These are phyloP conservation scores for Neurospora tetraspora DNA, from an alignment of 495 filamentous ascomycete species.

Conservation along the genomic window DNA sequence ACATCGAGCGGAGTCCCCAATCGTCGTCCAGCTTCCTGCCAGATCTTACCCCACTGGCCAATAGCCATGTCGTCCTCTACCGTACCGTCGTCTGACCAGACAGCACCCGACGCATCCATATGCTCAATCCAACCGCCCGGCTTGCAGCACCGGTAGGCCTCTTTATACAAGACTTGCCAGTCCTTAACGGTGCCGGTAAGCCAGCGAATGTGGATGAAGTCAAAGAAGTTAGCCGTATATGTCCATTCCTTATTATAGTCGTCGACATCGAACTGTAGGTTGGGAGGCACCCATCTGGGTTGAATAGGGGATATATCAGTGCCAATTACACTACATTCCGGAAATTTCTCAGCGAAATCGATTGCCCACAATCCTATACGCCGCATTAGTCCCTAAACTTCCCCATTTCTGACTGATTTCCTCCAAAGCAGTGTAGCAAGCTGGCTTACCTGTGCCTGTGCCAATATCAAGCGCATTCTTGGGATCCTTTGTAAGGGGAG, in stretches of 20 bases:
- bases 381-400: not conserved
- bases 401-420: not conserved
- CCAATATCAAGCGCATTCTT: constrained; percentile 54
- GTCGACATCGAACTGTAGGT: constrained; percentile 42
- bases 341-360: constrained; percentile 38
- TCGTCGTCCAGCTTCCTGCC: constrained; percentile 6
- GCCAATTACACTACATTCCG: constrained; percentile 45
- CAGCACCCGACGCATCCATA: constrained; percentile 13
- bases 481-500: constrained; percentile 39
- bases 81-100: constrained; percentile 11
- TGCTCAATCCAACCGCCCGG: constrained; percentile 21
- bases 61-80: constrained; percentile 5
- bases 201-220: constrained; percentile 48
- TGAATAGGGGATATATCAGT: constrained; percentile 56
- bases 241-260: constrained; percentile 40
- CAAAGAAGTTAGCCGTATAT: constrained; percentile 38
- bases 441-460: constrained; percentile 41
- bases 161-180: constrained; percentile 37
- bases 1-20: constrained; percentile 8
- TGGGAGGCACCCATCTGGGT: constrained; percentile 38
- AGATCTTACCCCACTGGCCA: constrained; percentile 15
- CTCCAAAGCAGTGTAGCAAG: not conserved
- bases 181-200: constrained; percentile 41
- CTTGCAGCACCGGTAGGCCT: constrained; percentile 16
- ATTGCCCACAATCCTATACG: constrained; percentile 32